Base-by-base conservation (phyloP, 768 basidiomycete species). In the Lentinula raphanica region DNA sequence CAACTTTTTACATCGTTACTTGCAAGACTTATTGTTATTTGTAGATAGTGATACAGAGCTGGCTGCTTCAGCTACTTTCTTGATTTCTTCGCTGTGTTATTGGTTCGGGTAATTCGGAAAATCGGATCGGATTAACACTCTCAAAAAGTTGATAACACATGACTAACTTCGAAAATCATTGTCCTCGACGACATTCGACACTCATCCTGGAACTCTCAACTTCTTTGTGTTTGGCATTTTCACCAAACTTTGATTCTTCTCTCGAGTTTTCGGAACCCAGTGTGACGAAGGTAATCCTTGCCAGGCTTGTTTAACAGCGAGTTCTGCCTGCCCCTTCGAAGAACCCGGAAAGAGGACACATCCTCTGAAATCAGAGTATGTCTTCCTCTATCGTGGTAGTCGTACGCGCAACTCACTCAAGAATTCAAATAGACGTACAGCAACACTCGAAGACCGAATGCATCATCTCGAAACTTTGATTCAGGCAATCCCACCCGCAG, bases 261-360 rank as follows among this genome's bases (percentile, higher is more conserved):
- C n/a, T n/a, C n/a, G n/a, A n/a, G n/a, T n/a, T n/a, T n/a, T 55
- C 78, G 91, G 65, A 76, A 93, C 92, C 68, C 90, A 90, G 65
- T 93, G 91, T 67, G 91, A 93, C 64, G 91, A 93, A 68, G 91
- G 91, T 0, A 90, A 92, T 66, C 91, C 91, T 32, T 93, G 90
- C 69, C 89, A 92, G 72, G 89, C 90, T 12, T 93, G 91, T 69
- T 71, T 92, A n/a, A 86, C 87, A 5, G 88, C 90, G 11, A 88
- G 80, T 65, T 90, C 90, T 2, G 74, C 87, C 7, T 93, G 91
- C 62, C 92, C 91, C 0, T 92, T 92, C 65, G 91, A 92, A 70
- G 91, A 92, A 70, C 87, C 89, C 2, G 89, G 90, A 2, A 93
- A 93, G 74, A 77, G 90, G 58, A 87, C 86, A 1, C 89, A 92